These are phyloP conservation scores for Stevia rebaudiana DNA, from an alignment of 140 eudicot genomes.

Conservation along the genomic window DNA sequence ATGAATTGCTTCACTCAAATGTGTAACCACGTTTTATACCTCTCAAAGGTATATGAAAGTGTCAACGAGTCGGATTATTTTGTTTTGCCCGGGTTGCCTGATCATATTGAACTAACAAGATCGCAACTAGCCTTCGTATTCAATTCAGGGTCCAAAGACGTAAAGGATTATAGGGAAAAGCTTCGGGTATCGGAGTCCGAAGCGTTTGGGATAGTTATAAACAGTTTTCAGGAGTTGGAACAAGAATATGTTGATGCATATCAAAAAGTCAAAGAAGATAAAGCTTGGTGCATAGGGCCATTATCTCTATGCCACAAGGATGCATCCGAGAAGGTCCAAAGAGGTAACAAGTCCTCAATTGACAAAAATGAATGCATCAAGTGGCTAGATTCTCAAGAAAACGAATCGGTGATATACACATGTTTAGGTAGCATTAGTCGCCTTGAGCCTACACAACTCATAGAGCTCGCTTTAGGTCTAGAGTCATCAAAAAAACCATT, in stretches of 20 bases:
- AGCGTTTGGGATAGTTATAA: conserved; percentile 36
- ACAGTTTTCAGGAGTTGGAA: conserved; percentile 42
- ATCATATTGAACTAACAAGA: conserved; percentile 35
- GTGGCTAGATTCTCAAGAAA: conserved; percentile 36
- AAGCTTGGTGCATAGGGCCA: conserved; percentile 49
- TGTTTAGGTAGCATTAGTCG: conserved; percentile 44
- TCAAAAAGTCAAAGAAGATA: conserved; percentile 18
- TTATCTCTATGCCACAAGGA: conserved; percentile 33
- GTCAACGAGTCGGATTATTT: conserved; percentile 20
- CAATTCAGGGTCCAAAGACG: conserved; percentile 10
- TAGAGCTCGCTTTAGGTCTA: conserved; percentile 44
- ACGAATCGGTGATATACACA: conserved; percentile 29
- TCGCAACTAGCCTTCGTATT: conserved; percentile 26
- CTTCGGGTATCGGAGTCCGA: conserved; percentile 15
- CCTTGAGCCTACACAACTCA: conserved; percentile 25
- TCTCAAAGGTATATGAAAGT: conserved; percentile 30
- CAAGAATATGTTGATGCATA: conserved; percentile 28
- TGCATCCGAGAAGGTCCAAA: conserved; percentile 23
- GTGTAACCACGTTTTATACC: conserved; percentile 26
- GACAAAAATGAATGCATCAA: conserved; percentile 12
- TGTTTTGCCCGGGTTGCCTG: conserved; percentile 46
- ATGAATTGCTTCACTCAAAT: conserved; percentile 49
- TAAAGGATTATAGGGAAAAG: background rate
- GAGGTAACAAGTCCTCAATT: conserved; percentile 34
- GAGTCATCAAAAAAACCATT: conserved; percentile 32